phyloP scores from a whole-genome alignment of 306 rosid genomes.

The Astragalus glycyphyllos region DNA sequence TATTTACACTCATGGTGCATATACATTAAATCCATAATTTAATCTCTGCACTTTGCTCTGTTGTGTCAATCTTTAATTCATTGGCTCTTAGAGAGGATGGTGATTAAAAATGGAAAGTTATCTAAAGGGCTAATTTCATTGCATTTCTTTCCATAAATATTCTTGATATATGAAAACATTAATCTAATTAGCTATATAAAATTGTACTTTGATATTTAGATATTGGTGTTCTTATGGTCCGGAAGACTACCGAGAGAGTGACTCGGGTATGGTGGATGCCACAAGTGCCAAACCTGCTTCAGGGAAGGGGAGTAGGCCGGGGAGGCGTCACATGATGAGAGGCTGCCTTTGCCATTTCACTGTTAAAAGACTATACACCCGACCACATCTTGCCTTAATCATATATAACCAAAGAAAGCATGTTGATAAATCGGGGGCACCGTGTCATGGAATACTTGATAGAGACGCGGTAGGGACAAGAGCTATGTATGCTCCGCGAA shows the following conservation, averaged over 20 bases:
- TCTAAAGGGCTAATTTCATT: conserved; percentile 12
- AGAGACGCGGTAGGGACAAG: conserved; percentile 81
- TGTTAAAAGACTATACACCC: conserved; percentile 71
- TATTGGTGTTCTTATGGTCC: conserved; percentile 95
- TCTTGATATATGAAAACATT: conserved; percentile 15
- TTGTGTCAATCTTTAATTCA: background rate
- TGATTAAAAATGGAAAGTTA: background rate
- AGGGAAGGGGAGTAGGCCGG: conserved; percentile 88
- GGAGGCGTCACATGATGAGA: conserved; percentile 91
- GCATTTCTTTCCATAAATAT: conserved; percentile 8
- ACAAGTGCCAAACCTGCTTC: conserved; percentile 65
- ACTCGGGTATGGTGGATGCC: conserved; percentile 49
- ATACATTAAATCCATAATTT: too few species aligned
- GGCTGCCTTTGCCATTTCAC: conserved; percentile 88
- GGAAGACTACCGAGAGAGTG: conserved; percentile 74
- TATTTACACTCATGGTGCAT: too few species aligned
- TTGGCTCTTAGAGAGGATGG: background rate
- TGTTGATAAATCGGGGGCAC: conserved; percentile 73
- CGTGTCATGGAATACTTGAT: conserved; percentile 81
- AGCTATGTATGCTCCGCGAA: conserved; percentile 87
- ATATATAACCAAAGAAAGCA: conserved; percentile 78
- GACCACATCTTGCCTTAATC: conserved; percentile 68
- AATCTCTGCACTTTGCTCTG: background rate
- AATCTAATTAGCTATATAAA: conserved; percentile 2
- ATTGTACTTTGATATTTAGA: conserved; percentile 47